Conservation (phyloP, 1,139 yeast genomes). For the Suhomyces anneliseae region DNA sequence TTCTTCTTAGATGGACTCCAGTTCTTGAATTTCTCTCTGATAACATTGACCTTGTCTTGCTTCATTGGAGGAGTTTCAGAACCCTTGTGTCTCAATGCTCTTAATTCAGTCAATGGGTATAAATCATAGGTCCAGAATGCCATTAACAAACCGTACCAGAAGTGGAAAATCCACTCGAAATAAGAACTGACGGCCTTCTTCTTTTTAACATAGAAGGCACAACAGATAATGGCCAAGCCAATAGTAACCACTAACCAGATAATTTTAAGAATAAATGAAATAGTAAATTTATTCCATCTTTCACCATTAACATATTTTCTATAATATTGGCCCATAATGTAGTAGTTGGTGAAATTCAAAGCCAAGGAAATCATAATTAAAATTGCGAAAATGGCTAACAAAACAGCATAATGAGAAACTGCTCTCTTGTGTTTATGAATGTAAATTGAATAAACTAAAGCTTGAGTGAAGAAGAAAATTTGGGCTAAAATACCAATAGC, state of each 20-base stretch:
- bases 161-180: slow-evolving; percentile 38
- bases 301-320: slow-evolving; percentile 33
- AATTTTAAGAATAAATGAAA: slow-evolving; percentile 32
- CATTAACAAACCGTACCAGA: slow-evolving; percentile 38
- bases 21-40: slow-evolving; percentile 6
- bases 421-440: slow-evolving; percentile 19
- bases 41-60: slow-evolving; percentile 5
- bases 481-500: slow-evolving; percentile 27
- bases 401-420: slow-evolving; percentile 25
- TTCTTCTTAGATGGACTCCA: slow-evolving; percentile 9
- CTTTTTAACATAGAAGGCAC: slow-evolving; percentile 27
- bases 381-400: slow-evolving; percentile 30
- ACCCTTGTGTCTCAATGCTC: slow-evolving; percentile 15
- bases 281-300: slow-evolving; percentile 32
- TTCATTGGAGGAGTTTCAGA: slow-evolving; percentile 13
- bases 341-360: slow-evolving; percentile 31
- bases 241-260: slow-evolving; percentile 32
- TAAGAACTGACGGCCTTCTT: slow-evolving; percentile 22
- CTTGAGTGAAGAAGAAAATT: slow-evolving; percentile 25
- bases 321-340: slow-evolving; percentile 35
- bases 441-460: slow-evolving; percentile 23
- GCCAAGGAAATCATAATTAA: slow-evolving; percentile 20
- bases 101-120: slow-evolving; percentile 33
- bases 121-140: slow-evolving; percentile 40
- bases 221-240: slow-evolving; percentile 26